These are phyloP conservation scores for Cyamopsis tetragonoloba DNA, from an alignment of 306 rosid species.

Conservation along the genomic window DNA sequence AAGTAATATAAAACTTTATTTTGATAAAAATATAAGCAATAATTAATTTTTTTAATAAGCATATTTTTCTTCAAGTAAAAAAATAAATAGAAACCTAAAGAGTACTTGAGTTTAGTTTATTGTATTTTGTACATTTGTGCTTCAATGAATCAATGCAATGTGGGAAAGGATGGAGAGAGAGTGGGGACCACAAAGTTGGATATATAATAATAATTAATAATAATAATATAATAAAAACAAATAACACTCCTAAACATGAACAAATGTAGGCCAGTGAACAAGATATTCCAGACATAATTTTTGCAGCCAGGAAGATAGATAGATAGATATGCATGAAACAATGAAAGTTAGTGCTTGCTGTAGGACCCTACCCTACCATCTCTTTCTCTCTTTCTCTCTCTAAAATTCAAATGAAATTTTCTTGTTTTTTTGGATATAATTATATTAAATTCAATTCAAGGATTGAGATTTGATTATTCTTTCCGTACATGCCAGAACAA, in stretches of 20 bases:
- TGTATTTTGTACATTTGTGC: constrained; percentile 27
- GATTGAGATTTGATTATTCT: constrained; percentile 40
- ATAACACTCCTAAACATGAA: constrained; percentile 44
- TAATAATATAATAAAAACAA: constrained; percentile 36
- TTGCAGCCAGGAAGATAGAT: too few species aligned
- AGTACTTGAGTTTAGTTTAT: too few species aligned
- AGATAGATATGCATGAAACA: constrained; percentile 58
- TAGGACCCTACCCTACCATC: constrained; percentile 33
- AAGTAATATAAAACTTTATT: too few species aligned
- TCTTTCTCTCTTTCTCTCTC: not conserved
- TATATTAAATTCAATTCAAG: too few species aligned
- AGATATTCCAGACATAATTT: constrained; percentile 83
- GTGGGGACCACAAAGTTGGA: constrained; percentile 47
- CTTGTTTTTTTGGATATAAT: constrained; percentile 7
- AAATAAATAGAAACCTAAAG: too few species aligned
- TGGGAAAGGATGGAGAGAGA: constrained; percentile 26
- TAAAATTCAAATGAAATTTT: too few species aligned
- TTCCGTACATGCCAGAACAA: constrained; percentile 49
- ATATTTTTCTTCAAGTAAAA: too few species aligned
- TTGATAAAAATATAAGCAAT: too few species aligned
- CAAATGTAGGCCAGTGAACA: constrained; percentile 66
- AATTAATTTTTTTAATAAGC: too few species aligned
- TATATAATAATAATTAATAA: too few species aligned
- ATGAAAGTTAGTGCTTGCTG: constrained; percentile 48
- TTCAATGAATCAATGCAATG: constrained; percentile 34